These are phyloP conservation scores for Penicillium digitatum DNA, from an alignment of 2,329 filamentous ascomycete species.

Conservation along the genomic window DNA sequence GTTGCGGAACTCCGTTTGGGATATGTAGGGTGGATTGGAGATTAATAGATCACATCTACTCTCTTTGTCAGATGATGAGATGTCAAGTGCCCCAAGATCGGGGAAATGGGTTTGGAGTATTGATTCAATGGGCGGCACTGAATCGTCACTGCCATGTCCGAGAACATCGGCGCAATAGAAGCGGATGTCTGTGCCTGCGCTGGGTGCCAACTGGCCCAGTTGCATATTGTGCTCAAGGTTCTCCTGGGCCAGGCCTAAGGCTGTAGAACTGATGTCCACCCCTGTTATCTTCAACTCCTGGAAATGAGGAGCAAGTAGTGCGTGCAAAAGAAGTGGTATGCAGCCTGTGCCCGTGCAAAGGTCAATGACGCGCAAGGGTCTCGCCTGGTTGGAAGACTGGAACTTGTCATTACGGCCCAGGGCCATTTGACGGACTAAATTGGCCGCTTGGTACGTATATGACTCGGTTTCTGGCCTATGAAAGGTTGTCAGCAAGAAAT, in stretches of 20 bases:
- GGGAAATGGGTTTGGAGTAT: constrained; percentile 8
- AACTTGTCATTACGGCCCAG: neutral
- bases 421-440: constrained; percentile 36
- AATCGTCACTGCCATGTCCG: neutral
- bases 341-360: constrained; percentile 90
- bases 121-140: constrained; percentile 12
- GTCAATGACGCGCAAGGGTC: constrained; percentile 65
- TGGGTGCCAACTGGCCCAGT: constrained; percentile 22
- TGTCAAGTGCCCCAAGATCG: neutral
- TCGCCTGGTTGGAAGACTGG: neutral
- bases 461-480: constrained; percentile 65
- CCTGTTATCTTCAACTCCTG: constrained; percentile 56
- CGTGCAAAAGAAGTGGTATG: constrained; percentile 72
- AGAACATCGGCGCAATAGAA: constrained; percentile 50
- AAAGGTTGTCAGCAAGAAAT: neutral
- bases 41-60: constrained; percentile 62
- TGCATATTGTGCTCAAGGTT: constrained; percentile 59
- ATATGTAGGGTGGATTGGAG: constrained; percentile 91
- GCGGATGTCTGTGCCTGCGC: constrained; percentile 34
- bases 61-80: neutral
- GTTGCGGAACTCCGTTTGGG: constrained; percentile 55
- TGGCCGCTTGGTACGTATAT: constrained; percentile 57
- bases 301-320: constrained; percentile 50
- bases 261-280: constrained; percentile 66
- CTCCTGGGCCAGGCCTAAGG: constrained; percentile 60